Conservation (phyloP, 495 filamentous ascomycete species). For the Rostrohypoxylon terebratum region DNA sequence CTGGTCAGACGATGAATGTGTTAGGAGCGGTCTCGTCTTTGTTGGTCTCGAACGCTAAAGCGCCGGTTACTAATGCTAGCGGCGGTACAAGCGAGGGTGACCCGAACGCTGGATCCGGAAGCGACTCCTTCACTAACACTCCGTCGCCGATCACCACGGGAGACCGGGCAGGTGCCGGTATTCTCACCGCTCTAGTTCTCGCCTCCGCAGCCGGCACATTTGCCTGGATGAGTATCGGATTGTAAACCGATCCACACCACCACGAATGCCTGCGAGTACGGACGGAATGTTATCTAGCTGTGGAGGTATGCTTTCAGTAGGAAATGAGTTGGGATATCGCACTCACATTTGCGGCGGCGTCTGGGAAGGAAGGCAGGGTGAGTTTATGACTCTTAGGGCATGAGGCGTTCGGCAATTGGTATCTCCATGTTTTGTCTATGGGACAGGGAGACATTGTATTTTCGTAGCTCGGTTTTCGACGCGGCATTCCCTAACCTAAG, state of each 20-base stretch:
- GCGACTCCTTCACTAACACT: conserved; percentile 36
- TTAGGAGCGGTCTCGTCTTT: conserved; percentile 63
- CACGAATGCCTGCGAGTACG: background rate
- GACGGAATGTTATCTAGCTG: conserved; percentile 12
- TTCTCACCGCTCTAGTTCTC: conserved; percentile 63
- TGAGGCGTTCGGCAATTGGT: conserved; percentile 27
- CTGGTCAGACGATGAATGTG: conserved; percentile 70
- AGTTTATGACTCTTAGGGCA: conserved; percentile 12
- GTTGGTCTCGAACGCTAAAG: conserved; percentile 52
- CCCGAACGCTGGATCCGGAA: conserved; percentile 65
- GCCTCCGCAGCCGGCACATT: conserved; percentile 42
- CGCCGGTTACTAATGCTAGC: conserved; percentile 62
- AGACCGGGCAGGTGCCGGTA: conserved; percentile 67
- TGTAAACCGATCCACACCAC: conserved; percentile 1
- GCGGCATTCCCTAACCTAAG: background rate
- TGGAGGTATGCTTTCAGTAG: background rate
- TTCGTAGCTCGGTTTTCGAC: conserved; percentile 1
- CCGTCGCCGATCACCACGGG: conserved; percentile 58
- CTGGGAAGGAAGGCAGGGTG: conserved; percentile 22
- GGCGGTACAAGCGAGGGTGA: conserved; percentile 72
- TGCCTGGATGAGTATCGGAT: conserved; percentile 49
- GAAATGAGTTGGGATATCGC: background rate
- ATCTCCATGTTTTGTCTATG: background rate
- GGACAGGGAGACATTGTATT: conserved; percentile 1
- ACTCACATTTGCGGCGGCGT: conserved; percentile 29